These are phyloP conservation scores for Madurella mycetomatis DNA, from an alignment of 2,329 filamentous ascomycete species.

Conservation along the genomic window DNA sequence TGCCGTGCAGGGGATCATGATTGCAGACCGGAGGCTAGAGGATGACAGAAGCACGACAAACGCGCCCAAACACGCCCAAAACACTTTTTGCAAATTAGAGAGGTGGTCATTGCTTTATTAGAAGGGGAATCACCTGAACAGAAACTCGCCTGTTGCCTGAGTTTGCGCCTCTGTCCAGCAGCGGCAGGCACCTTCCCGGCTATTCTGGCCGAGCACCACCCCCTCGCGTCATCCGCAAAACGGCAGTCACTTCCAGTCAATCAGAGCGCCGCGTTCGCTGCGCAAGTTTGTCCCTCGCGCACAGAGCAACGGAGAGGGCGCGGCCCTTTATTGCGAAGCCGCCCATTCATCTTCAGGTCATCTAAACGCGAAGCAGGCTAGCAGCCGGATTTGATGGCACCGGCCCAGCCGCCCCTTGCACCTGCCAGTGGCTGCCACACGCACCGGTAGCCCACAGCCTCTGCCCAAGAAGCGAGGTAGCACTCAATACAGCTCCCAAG, in stretches of 20 bases:
- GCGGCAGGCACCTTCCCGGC: slow-evolving; percentile 16
- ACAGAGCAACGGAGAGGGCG: slow-evolving; percentile 8
- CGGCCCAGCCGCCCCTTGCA: background rate
- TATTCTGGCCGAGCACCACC: slow-evolving; percentile 14
- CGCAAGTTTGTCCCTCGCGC: slow-evolving; percentile 12
- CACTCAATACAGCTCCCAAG: background rate
- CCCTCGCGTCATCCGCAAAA: slow-evolving; percentile 6
- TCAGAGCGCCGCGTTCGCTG: slow-evolving; percentile 12
- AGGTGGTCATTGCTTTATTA: slow-evolving; percentile 14
- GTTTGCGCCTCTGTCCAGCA: slow-evolving; percentile 9
- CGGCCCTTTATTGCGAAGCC: slow-evolving; percentile 9
- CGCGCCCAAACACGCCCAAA: background rate
- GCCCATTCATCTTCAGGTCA: slow-evolving; percentile 8
- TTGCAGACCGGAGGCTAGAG: background rate
- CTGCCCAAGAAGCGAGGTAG: background rate
- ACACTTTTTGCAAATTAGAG: background rate
- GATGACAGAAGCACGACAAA: background rate
- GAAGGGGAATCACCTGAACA: slow-evolving; percentile 16
- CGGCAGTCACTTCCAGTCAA: slow-evolving; percentile 19
- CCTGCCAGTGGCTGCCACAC: background rate
- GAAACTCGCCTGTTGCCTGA: slow-evolving; percentile 1
- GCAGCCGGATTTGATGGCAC: slow-evolving; percentile 1
- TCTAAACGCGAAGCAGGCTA: slow-evolving; percentile 10
- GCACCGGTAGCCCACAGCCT: background rate
- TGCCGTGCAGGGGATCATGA: too few species aligned